phyloP scores from a whole-genome alignment of 495 filamentous ascomycete species.

The Sabuloglossum arenarium region DNA sequence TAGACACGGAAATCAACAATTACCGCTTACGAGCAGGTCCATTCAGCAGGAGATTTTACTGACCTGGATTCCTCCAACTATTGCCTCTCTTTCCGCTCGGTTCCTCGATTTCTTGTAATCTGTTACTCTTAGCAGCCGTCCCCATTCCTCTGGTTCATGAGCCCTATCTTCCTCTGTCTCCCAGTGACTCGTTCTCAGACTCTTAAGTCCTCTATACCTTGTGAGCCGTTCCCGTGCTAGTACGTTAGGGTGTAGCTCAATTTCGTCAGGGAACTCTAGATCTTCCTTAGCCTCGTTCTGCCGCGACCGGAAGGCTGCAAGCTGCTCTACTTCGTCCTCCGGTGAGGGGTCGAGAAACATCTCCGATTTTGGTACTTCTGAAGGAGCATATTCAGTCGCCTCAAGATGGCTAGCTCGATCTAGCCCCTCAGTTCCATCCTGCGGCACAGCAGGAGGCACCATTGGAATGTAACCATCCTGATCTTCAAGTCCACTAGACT shows the following conservation, averaged over 20 bases:
- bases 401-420: constrained; percentile 27
- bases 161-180: constrained; percentile 68
- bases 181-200: constrained; percentile 66
- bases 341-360: constrained; percentile 75
- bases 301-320: constrained; percentile 57
- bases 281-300: constrained; percentile 74
- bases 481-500: constrained; percentile 46
- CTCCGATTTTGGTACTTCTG: constrained; percentile 80
- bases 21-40: neutral
- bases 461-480: constrained; percentile 27
- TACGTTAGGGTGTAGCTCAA: constrained; percentile 78
- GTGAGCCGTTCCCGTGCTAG: constrained; percentile 67
- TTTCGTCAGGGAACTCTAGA: constrained; percentile 89
- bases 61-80: constrained; percentile 56
- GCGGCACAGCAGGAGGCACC: constrained; percentile 18
- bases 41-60: neutral
- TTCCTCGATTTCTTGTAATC: constrained; percentile 71
- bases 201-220: constrained; percentile 79
- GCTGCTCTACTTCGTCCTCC: constrained; percentile 60
- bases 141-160: constrained; percentile 78
- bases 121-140: constrained; percentile 55
- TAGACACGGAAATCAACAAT: neutral
- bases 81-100: constrained; percentile 51
- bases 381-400: constrained; percentile 56
- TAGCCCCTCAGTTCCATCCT: constrained; percentile 57